phyloP scores from a whole-genome alignment of 768 basidiomycete genomes.

The Hericium rajendrae region DNA sequence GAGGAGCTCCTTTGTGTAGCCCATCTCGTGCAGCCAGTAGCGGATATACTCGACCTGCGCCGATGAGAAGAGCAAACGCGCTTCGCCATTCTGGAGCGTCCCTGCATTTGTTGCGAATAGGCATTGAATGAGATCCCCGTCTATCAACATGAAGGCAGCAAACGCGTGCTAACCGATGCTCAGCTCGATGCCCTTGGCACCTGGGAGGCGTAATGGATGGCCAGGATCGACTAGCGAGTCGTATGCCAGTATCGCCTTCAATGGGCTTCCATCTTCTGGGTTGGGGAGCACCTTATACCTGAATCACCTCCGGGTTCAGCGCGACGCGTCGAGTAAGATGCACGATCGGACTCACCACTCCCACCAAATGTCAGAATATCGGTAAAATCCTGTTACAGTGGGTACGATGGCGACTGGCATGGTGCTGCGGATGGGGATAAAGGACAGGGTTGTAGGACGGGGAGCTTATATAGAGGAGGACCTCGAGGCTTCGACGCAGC shows the following conservation, averaged over 20 bases:
- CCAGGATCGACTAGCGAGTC: constrained; percentile 60
- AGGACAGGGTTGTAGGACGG: background rate
- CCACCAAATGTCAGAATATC: constrained; percentile 80
- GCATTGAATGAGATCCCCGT: background rate
- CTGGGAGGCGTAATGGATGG: constrained; percentile 60
- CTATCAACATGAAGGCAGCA: background rate
- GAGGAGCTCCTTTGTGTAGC: constrained; percentile 51
- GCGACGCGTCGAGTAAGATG: background rate
- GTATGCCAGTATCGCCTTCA: constrained; percentile 66
- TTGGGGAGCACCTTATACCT: constrained; percentile 54
- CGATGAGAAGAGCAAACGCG: constrained; percentile 73
- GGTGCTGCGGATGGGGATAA: constrained; percentile 1
- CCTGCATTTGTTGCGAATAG: constrained; percentile 26
- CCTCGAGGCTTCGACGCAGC: constrained; percentile 1
- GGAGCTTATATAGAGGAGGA: background rate
- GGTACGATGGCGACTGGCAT: constrained; percentile 27
- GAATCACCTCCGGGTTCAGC: background rate
- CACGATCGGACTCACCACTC: constrained; percentile 44
- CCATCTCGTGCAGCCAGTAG: constrained; percentile 74
- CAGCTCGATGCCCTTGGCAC: constrained; percentile 58
- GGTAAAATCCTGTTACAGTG: constrained; percentile 54
- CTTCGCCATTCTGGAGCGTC: constrained; percentile 61
- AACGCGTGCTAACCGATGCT: constrained; percentile 43
- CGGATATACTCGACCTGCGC: constrained; percentile 78
- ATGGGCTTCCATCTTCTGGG: constrained; percentile 43